These are phyloP conservation scores for Daldinia concentrica DNA, from an alignment of 495 filamentous ascomycete genomes.

Conservation along the genomic window DNA sequence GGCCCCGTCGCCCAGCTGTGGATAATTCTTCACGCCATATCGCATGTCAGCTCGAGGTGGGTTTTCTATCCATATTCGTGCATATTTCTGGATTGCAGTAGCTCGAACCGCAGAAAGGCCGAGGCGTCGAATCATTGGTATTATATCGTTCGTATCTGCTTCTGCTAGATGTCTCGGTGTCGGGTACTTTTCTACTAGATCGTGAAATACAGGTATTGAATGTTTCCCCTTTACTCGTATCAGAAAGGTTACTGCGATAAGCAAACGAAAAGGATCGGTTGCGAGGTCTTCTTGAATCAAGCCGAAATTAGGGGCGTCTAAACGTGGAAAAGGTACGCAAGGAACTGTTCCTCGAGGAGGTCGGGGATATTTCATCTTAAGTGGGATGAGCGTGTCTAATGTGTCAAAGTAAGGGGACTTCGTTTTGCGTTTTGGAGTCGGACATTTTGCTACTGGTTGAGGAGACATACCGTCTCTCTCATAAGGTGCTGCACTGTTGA, in stretches of 20 bases:
- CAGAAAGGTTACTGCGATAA: conserved; percentile 82
- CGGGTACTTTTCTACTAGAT: conserved; percentile 73
- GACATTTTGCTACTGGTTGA: background rate
- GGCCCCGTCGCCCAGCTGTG: conserved; percentile 61
- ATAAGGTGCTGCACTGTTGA: background rate
- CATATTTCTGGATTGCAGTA: conserved; percentile 67
- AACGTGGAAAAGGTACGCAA: conserved; percentile 75
- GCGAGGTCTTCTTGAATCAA: conserved; percentile 85
- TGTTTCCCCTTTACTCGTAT: conserved; percentile 78
- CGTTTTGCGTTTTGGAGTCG: conserved; percentile 30
- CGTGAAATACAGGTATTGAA: conserved; percentile 80
- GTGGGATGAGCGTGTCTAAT: background rate
- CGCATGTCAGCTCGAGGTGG: conserved; percentile 68
- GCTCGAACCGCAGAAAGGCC: conserved; percentile 71
- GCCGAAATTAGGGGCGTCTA: conserved; percentile 71
- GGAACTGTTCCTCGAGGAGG: conserved; percentile 63
- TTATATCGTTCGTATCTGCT: conserved; percentile 66
- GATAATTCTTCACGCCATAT: conserved; percentile 77
- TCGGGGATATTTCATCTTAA: conserved; percentile 31
- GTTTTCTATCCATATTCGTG: conserved; percentile 71
- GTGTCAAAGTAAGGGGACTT: conserved; percentile 61
- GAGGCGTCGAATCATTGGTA: conserved; percentile 71
- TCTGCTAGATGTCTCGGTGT: conserved; percentile 70
- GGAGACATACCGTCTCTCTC: background rate
- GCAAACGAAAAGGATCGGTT: conserved; percentile 72